Conservation (phyloP, 2,329 filamentous ascomycete species). For the Catunica adiposa region DNA sequence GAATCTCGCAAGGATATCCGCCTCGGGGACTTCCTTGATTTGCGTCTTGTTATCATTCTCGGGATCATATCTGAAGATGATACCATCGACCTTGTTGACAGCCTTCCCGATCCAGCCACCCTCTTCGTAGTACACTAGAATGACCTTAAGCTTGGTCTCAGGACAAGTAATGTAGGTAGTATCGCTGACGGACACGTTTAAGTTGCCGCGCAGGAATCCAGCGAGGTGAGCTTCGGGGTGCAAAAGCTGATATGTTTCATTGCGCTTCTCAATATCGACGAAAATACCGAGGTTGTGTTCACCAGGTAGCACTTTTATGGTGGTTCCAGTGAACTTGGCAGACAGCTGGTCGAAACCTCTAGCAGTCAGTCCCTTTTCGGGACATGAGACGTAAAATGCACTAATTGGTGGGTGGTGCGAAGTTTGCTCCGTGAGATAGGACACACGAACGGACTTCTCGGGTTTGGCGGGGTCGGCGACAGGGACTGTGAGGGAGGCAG, state of each 20-base stretch:
- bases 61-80: conserved; percentile 81
- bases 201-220: conserved; percentile 69
- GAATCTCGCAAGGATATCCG: conserved; percentile 66
- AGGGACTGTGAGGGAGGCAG: conserved; percentile 34
- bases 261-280: conserved; percentile 62
- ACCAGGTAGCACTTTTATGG: conserved; percentile 77
- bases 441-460: conserved; percentile 52
- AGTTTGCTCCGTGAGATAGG: conserved; percentile 93
- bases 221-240: conserved; percentile 89
- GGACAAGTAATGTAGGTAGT: conserved; percentile 75
- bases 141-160: conserved; percentile 80
- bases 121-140: conserved; percentile 84
- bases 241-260: conserved; percentile 88
- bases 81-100: conserved; percentile 80
- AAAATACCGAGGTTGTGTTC: conserved; percentile 94
- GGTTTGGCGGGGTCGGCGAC: conserved; percentile 28
- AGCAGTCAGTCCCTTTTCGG: conserved; percentile 74
- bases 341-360: conserved; percentile 90
- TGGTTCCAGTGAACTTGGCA: conserved; percentile 94
- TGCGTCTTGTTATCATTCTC: conserved; percentile 64
- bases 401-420: conserved; percentile 96
- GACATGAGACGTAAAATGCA: conserved; percentile 85
- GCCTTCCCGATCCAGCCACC: conserved; percentile 73
- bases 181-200: conserved; percentile 82
- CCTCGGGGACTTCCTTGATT: conserved; percentile 73